Evolutionary conservation across 345 rosid genomes (phyloP).

Genomic region (Turnera subulata): DNA sequence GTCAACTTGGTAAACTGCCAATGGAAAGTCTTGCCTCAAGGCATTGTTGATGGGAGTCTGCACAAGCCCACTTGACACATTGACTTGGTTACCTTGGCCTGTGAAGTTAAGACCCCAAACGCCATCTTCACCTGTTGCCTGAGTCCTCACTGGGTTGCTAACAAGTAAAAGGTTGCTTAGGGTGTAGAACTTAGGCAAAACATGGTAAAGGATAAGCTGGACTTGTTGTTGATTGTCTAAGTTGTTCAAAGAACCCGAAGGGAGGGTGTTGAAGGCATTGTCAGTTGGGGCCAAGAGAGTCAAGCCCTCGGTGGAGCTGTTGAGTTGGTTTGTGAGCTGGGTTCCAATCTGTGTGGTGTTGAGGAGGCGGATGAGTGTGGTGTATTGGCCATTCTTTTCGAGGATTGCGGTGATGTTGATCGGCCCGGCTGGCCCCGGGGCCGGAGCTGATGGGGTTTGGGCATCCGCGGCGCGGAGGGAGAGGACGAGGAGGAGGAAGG

Average conservation of each 20-base stretch:
- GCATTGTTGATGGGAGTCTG: constrained; percentile 64
- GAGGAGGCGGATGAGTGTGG: constrained; percentile 48
- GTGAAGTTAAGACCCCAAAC: constrained; percentile 62
- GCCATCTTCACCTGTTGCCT: constrained; percentile 45
- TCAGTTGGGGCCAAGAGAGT: constrained; percentile 87
- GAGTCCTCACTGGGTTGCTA: constrained; percentile 77
- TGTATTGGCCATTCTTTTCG: constrained; percentile 60
- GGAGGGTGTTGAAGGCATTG: constrained; percentile 72
- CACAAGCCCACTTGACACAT: constrained; percentile 61
- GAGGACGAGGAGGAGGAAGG: constrained; percentile 25
- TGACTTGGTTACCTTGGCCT: constrained; percentile 66
- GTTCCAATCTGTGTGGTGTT: constrained; percentile 44
- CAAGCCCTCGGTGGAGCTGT: constrained; percentile 66
- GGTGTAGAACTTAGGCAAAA: constrained; percentile 53
- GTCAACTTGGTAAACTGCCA: constrained; percentile 78
- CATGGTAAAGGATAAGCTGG: constrained; percentile 57
- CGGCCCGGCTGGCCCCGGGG: constrained; percentile 54
- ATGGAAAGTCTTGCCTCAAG: constrained; percentile 41
- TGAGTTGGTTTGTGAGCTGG: constrained; percentile 66
- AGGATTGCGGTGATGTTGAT: constrained; percentile 71
- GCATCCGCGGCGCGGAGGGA: constrained; percentile 34
- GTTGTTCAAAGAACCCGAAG: constrained; percentile 46
- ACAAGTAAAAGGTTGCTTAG: constrained; percentile 46
- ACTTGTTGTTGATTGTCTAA: constrained; percentile 45
- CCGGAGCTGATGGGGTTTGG: constrained; percentile 42